Evolutionary conservation across 805 yeast genomes (phyloP).

Genomic region (Teunomyces panamensis): DNA sequence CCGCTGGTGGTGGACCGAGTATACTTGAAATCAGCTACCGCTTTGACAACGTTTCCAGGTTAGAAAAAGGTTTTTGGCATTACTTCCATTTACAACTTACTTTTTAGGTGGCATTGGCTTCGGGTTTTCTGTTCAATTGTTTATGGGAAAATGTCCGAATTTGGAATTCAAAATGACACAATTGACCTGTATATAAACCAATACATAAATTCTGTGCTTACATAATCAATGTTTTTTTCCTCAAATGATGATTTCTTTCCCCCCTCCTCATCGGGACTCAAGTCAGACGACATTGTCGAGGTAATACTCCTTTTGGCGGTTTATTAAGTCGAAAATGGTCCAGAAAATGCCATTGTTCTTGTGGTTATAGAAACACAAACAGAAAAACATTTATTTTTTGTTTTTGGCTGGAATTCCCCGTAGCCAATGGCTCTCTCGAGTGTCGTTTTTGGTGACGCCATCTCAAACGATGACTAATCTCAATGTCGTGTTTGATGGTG

Average conservation of each 20-base stretch:
- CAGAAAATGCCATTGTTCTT: no score
- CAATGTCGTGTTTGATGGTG: not conserved
- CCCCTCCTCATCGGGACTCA: no score
- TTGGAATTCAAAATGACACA: no score
- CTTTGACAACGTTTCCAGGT: conserved; percentile 7
- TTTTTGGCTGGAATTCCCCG: not conserved
- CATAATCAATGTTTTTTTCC: no score
- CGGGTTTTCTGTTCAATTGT: not conserved
- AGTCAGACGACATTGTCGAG: no score
- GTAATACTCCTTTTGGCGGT: no score
- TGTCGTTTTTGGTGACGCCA: not conserved
- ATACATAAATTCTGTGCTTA: no score
- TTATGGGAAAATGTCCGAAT: no score
- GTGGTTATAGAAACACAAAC: no score
- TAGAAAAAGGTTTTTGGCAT: not conserved
- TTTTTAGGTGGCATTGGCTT: conserved; percentile 10
- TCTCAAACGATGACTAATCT: not conserved
- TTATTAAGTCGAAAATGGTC: no score
- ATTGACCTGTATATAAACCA: no score
- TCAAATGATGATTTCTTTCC: no score
- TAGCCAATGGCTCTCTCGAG: not conserved
- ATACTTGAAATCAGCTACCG: conserved; percentile 18
- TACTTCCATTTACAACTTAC: conserved; percentile 2
- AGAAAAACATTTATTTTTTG: not conserved
- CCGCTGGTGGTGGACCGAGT: conserved; percentile 42